A percentile compares a stretch with the other conserved stretches of the same genome.
phyloP scores from a whole-genome alignment of 2,329 filamentous ascomycete species.

The Phyllosticta citriasiana region DNA sequence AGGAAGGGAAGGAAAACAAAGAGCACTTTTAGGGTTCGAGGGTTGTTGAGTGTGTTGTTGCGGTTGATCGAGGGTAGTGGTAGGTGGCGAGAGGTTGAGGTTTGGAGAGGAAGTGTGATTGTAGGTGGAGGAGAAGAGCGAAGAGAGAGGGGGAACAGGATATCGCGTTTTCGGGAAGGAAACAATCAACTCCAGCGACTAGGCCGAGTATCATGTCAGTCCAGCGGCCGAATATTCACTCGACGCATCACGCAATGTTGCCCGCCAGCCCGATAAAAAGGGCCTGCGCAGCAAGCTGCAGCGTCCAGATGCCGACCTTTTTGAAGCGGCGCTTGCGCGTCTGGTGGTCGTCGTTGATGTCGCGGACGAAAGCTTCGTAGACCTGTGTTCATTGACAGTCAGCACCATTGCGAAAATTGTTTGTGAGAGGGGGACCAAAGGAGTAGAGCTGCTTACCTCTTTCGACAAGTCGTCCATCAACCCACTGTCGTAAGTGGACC shows the following conservation, averaged over 20 bases:
- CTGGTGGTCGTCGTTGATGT: conserved; percentile 85
- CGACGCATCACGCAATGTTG: conserved; percentile 45
- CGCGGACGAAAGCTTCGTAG: conserved; percentile 85
- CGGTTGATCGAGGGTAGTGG: no score
- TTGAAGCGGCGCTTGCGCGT: conserved; percentile 78
- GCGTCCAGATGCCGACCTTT: conserved; percentile 93
- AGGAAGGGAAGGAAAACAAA: no score
- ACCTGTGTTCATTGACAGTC: conserved; percentile 38
- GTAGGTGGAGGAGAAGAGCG: background rate
- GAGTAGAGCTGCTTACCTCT: conserved; percentile 44
- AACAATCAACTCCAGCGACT: no score
- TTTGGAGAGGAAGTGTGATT: background rate
- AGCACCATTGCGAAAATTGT: no score
- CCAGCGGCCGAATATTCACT: no score
- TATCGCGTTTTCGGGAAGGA: no score
- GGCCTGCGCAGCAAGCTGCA: conserved; percentile 84
- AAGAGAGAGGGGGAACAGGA: no score
- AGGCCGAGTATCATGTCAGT: no score
- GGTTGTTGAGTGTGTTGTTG: no score
- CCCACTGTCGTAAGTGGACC: conserved; percentile 89
- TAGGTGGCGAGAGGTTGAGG: no score
- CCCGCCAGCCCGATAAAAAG: conserved; percentile 92
- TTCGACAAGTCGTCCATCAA: conserved; percentile 88
- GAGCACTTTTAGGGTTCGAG: no score
- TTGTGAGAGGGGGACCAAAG: background rate